Evolutionary conservation across 306 rosid genomes (phyloP), one percentile per base, ranked within the genome.

Genomic region (Hylodesmum podocarpum): DNA sequence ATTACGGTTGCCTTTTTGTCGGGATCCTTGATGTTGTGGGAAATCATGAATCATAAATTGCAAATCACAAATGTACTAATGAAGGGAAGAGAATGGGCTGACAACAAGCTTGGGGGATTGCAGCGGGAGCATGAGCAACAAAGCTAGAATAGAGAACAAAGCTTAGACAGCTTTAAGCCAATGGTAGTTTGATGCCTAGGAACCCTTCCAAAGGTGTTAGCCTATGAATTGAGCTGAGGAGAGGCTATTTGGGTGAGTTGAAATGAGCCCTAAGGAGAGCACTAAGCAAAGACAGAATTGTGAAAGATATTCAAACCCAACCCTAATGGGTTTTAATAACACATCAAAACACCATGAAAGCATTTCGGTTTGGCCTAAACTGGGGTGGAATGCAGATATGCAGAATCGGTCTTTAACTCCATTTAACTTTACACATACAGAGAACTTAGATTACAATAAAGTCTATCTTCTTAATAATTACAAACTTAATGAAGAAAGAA

Each of bases 401-500:
- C 24, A 18, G 3, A 49, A 49, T 49, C 12, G 22, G 12, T 16
- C 11, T 6, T 49, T 8, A 6, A 18, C 55, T 49, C 43, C 16
- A 2, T 65, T 65, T 8, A 65, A 76, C 19, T 34, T 19, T 28
- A 62, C 39, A 59, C 46, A 16, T 8, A 16, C 31, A 22, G 21
- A n/a, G n/a, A 50, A 24, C 37, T 53, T 36, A 27, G 46, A 51
- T 37, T n/a, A 33, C 3, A 16, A 2, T 65, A 36, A 36, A 33
- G n/a, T n/a, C 4, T 71, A 9, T 64, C 41, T 63, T 63, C 58
- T 1, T 49, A 39, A 40, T 46, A 67, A 68, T 31, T 54, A 41
- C 46, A 68, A 43, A 25, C 39, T 76, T 78, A 78, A 68, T 21
- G 57, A 66, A 77, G 57, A 24, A 65, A 50, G 53, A 39, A 15